These are phyloP conservation scores for Candida bentonensis DNA, from an alignment of 805 yeast species.

Conservation along the genomic window DNA sequence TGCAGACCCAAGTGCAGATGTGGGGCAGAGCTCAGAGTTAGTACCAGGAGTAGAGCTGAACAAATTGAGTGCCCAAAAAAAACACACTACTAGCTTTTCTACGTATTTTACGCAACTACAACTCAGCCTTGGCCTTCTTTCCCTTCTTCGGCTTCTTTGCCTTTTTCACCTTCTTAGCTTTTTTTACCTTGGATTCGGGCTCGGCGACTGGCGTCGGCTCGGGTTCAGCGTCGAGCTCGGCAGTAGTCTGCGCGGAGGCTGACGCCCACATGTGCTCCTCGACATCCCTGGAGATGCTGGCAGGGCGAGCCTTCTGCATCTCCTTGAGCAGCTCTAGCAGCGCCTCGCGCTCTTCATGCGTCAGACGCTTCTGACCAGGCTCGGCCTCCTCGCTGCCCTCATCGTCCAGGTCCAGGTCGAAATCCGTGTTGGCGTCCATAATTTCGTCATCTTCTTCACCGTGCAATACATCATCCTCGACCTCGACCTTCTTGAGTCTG, in stretches of 20 bases:
- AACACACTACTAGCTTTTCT: too few species aligned
- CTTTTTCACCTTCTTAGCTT: slow-evolving; percentile 23
- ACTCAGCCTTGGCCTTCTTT: slow-evolving; percentile 4
- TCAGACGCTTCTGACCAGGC: slow-evolving; percentile 38
- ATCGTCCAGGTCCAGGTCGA: slow-evolving; percentile 5
- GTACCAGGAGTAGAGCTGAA: too few species aligned
- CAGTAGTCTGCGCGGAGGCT: too few species aligned
- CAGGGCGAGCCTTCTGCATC: slow-evolving; percentile 4
- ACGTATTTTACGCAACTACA: too few species aligned
- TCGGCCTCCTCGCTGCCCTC: slow-evolving; percentile 31
- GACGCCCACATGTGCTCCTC: too few species aligned
- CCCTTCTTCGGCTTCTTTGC: slow-evolving; percentile 33
- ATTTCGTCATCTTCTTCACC: slow-evolving; percentile 34
- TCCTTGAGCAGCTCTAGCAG: slow-evolving; percentile 2
- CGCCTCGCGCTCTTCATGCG: slow-evolving; percentile 14
- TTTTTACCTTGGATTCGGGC: slow-evolving; percentile 3
- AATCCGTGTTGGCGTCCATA: slow-evolving; percentile 4
- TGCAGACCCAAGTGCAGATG: too few species aligned
- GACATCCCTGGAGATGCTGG: too few species aligned
- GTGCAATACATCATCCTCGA: slow-evolving; percentile 66
- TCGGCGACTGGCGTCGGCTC: too few species aligned
- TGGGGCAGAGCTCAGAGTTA: too few species aligned
- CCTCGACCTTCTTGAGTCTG: slow-evolving; percentile 30
- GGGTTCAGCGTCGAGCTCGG: too few species aligned
- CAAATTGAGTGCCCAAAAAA: too few species aligned